Percentiles rank a stretch among this genome's conserved stretches.
These are phyloP conservation scores for Chamaecrista fasciculata DNA, from an alignment of 306 rosid species.

Conservation along the genomic window DNA sequence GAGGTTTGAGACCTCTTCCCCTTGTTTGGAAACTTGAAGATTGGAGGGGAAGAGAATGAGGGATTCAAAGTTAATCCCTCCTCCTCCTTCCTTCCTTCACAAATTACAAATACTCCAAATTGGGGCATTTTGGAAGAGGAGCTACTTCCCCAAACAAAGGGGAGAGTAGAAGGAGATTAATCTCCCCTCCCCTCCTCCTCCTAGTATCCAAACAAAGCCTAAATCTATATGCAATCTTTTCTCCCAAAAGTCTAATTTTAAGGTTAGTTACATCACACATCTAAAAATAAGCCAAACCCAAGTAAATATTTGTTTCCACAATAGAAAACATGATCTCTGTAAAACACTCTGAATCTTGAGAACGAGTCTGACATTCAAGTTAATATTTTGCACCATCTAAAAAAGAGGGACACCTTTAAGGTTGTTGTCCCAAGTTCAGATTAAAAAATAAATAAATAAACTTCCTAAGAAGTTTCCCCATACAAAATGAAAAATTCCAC, in stretches of 20 bases:
- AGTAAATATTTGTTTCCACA: background rate
- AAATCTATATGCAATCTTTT: background rate
- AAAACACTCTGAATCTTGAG: constrained; percentile 1
- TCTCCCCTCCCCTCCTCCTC: no score
- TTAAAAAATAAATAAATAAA: constrained; percentile 4
- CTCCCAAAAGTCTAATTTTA: background rate
- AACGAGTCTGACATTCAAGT: background rate
- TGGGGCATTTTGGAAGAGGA: no score
- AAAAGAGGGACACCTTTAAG: background rate
- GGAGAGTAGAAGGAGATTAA: no score
- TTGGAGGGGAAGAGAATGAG: no score
- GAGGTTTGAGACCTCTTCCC: no score
- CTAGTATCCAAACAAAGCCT: no score
- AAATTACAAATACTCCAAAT: no score
- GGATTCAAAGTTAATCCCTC: no score
- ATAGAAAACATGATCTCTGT: background rate
- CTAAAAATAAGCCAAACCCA: background rate
- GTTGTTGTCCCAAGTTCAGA: constrained; percentile 16
- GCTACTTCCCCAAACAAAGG: no score
- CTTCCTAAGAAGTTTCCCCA: constrained; percentile 1
- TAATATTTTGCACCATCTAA: background rate
- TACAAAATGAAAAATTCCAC: background rate
- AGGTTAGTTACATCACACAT: background rate
- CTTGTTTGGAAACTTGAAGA: no score
- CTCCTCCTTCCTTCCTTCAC: no score